Evolutionary conservation across 768 basidiomycete genomes (phyloP).

Genomic region (Atractiella rhizophila): DNA sequence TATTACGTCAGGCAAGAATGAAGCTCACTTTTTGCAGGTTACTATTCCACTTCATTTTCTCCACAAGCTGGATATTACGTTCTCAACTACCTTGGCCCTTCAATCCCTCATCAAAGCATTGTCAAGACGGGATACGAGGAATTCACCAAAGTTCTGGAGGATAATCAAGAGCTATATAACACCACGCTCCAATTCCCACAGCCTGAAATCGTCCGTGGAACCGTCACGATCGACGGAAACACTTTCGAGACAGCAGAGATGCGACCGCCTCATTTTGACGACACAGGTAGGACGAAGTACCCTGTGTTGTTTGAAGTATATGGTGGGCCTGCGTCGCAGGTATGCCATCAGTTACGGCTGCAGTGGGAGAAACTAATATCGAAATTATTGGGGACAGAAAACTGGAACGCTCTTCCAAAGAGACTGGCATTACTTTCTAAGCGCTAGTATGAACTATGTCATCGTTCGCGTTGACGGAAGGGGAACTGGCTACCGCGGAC

Average conservation of each 20-base stretch:
- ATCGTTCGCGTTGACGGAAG: conserved; percentile 74
- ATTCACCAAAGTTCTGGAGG: conserved; percentile 40
- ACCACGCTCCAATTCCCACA: conserved; percentile 36
- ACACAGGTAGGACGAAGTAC: conserved; percentile 83
- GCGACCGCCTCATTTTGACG: conserved; percentile 75
- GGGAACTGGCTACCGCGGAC: conserved; percentile 68
- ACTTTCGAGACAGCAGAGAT: conserved; percentile 57
- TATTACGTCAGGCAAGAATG: conserved; percentile 16
- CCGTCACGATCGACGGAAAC: not conserved
- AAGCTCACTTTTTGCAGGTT: conserved; percentile 25
- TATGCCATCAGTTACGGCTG: too few species aligned
- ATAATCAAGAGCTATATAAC: conserved; percentile 41
- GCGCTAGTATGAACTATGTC: conserved; percentile 54
- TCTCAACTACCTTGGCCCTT: conserved; percentile 52
- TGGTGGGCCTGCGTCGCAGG: conserved; percentile 69
- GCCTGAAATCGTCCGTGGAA: not conserved
- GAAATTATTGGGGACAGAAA: too few species aligned
- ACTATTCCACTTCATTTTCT: conserved; percentile 48
- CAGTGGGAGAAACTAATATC: too few species aligned
- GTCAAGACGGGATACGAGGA: conserved; percentile 31
- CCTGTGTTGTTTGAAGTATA: conserved; percentile 82
- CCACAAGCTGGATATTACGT: conserved; percentile 65
- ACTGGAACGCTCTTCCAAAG: conserved; percentile 32
- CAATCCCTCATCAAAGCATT: conserved; percentile 65
- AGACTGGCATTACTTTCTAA: conserved; percentile 72